Percentiles rank a stretch among this genome's conserved stretches.
These are phyloP conservation scores for Hymenoscyphus infarciens DNA, from an alignment of 2,329 filamentous ascomycete genomes.

Conservation along the genomic window DNA sequence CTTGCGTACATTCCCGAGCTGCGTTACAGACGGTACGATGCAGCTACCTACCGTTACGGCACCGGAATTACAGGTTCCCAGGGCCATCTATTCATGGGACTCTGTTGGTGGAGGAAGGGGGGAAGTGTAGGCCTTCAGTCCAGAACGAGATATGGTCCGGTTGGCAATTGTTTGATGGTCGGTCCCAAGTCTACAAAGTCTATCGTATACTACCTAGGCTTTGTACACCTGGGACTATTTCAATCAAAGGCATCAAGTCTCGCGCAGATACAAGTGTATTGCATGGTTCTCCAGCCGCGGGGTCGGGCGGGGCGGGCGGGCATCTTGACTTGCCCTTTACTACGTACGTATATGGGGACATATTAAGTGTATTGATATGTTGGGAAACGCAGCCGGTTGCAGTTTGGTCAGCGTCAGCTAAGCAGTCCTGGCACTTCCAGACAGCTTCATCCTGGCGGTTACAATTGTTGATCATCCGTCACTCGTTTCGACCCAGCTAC, in stretches of 20 bases:
- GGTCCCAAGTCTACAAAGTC: not conserved
- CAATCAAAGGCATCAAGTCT: not conserved
- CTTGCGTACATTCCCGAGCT: slow-evolving; percentile 4
- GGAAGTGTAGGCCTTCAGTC: not conserved
- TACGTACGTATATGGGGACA: not conserved
- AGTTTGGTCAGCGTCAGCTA: no score
- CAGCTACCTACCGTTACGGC: not conserved
- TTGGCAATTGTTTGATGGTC: not conserved
- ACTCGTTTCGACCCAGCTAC: not conserved
- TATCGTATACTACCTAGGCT: not conserved
- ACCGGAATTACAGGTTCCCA: not conserved
- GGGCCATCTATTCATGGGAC: not conserved
- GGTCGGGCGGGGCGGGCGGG: not conserved
- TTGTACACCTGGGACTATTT: not conserved
- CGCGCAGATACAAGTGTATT: not conserved
- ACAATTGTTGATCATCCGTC: not conserved
- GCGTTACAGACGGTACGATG: no score
- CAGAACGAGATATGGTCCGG: not conserved
- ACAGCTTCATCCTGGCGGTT: not conserved
- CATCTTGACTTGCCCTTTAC: not conserved
- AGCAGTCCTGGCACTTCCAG: no score
- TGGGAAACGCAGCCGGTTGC: no score
- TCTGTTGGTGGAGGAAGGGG: not conserved
- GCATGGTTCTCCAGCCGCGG: not conserved
- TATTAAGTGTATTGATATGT: no score